These are phyloP conservation scores for Cutaneotrichosporon cyanovorans DNA, from an alignment of 1,284 basidiomycete genomes.

Conservation along the genomic window DNA sequence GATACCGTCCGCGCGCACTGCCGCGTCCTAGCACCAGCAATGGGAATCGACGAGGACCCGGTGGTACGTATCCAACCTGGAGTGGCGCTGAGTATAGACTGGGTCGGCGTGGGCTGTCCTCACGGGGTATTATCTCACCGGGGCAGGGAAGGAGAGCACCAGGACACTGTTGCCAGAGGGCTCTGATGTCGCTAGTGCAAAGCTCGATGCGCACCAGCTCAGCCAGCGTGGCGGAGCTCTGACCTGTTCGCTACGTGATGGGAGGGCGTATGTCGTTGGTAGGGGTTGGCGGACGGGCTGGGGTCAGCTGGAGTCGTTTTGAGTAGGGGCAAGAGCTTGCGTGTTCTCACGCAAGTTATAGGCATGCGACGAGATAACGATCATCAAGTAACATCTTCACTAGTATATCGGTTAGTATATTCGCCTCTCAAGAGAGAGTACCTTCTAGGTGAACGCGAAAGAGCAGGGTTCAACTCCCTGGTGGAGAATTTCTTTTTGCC, in stretches of 20 bases:
- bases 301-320: conserved; percentile 10
- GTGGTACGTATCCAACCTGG: conserved; percentile 11
- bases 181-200: background rate
- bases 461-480: too few relatives aligned
- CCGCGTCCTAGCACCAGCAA: conserved; percentile 26
- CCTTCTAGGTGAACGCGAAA: too few relatives aligned
- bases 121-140: conserved; percentile 28
- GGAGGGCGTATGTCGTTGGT: conserved; percentile 8
- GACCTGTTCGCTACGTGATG: conserved; percentile 2
- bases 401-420: too few relatives aligned
- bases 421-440: too few relatives aligned
- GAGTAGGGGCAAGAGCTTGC: background rate
- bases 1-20: conserved; percentile 9
- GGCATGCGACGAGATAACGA: too few relatives aligned
- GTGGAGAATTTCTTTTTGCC: too few relatives aligned
- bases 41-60: conserved; percentile 36
- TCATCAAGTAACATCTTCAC: too few relatives aligned
- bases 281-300: conserved; percentile 8
- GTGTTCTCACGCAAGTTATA: too few relatives aligned
- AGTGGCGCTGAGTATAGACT: conserved; percentile 16
- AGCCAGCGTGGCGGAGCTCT: conserved; percentile 10
- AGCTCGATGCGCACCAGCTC: conserved; percentile 10
- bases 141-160: background rate
- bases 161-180: background rate
- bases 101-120: conserved; percentile 32